Conservation (phyloP, 768 basidiomycete species). For the Tulasnella sp. region DNA sequence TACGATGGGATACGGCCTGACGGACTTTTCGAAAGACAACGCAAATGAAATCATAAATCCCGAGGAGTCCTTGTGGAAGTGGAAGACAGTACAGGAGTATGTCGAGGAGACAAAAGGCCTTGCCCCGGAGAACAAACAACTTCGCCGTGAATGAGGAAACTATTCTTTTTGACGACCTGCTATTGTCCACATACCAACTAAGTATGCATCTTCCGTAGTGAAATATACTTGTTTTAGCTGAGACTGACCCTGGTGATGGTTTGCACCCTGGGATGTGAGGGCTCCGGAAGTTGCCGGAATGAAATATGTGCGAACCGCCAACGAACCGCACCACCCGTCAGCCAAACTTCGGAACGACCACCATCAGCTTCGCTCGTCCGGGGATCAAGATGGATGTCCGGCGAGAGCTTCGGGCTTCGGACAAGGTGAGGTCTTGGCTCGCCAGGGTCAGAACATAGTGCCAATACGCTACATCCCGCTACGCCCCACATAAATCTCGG, state of each 20-base stretch:
- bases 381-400: background rate
- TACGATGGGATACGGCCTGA: conserved; percentile 32
- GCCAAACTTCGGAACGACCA: no score
- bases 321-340: no score
- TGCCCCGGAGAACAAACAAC: background rate
- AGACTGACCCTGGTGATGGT: no score
- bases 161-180: background rate
- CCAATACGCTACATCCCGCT: background rate
- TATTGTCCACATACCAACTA: no score
- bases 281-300: no score
- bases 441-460: background rate
- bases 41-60: conserved; percentile 36
- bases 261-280: no score
- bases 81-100: conserved; percentile 33
- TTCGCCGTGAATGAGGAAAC: background rate
- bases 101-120: conserved; percentile 23
- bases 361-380: background rate
- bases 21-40: conserved; percentile 33
- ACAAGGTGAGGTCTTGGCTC: background rate
- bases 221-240: no score
- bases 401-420: background rate
- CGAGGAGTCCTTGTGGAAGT: conserved; percentile 34
- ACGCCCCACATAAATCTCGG: background rate
- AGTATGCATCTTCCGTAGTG: no score
- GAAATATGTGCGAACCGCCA: no score